These are phyloP conservation scores for Echria macrotheca DNA, from an alignment of 495 filamentous ascomycete genomes.

Conservation along the genomic window DNA sequence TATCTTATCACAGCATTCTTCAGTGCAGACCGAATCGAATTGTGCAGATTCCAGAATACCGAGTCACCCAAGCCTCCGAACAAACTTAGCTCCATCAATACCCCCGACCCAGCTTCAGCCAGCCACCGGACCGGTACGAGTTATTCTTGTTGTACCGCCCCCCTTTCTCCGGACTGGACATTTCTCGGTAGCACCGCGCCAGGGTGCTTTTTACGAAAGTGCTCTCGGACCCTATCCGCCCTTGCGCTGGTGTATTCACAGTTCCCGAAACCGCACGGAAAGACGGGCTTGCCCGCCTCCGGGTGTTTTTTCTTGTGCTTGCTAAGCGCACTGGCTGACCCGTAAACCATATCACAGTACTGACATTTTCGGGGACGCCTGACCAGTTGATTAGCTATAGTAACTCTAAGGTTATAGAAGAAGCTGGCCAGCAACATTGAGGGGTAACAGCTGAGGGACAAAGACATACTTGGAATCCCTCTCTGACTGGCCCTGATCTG, in stretches of 20 bases:
- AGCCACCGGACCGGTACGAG: too few species aligned
- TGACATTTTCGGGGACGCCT: neutral
- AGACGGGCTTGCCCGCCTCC: neutral
- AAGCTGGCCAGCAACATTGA: neutral
- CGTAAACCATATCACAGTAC: neutral
- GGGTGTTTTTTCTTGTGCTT: neutral
- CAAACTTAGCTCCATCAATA: too few species aligned
- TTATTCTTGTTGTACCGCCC: too few species aligned
- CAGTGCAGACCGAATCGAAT: too few species aligned
- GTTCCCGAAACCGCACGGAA: neutral
- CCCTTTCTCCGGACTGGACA: neutral
- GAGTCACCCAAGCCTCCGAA: too few species aligned
- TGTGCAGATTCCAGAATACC: too few species aligned
- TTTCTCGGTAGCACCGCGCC: neutral
- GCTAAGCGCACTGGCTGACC: neutral
- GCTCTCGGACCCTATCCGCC: neutral
- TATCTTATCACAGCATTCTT: too few species aligned
- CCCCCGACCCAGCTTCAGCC: too few species aligned
- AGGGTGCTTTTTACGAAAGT: neutral
- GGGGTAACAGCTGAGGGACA: neutral
- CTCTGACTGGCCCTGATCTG: too few species aligned
- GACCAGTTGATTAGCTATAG: neutral
- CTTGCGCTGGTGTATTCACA: neutral
- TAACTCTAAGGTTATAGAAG: neutral
- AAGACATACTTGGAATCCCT: too few species aligned